Conservation (phyloP, 805 yeast genomes). For the Saccharomycopsis malanga region DNA sequence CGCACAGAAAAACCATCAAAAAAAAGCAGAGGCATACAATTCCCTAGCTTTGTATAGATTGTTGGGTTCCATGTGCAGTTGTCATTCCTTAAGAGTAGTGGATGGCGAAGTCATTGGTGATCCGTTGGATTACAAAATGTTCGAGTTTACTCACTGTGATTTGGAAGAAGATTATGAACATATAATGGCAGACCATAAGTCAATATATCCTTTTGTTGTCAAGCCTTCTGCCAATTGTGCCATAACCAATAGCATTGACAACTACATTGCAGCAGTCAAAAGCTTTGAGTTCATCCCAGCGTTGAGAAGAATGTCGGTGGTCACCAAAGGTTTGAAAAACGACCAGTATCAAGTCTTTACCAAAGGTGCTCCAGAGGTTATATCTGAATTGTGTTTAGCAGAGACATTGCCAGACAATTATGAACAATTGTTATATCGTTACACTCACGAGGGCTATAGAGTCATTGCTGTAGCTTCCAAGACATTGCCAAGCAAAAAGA, state of each 20-base stretch:
- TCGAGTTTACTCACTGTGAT: slow-evolving; percentile 77
- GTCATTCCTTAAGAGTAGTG: slow-evolving; percentile 79
- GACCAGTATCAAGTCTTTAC: slow-evolving; percentile 49
- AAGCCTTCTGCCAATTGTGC: slow-evolving; percentile 30
- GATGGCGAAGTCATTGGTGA: slow-evolving; percentile 85
- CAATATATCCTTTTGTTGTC: slow-evolving; percentile 43
- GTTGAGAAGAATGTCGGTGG: slow-evolving; percentile 84
- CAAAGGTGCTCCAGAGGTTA: slow-evolving; percentile 97
- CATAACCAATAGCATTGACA: slow-evolving; percentile 24
- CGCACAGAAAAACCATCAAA: slow-evolving; percentile 4
- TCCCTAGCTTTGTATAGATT: slow-evolving; percentile 25
- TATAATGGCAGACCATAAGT: slow-evolving; percentile 33
- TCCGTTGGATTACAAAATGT: slow-evolving; percentile 91
- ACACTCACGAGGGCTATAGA: slow-evolving; percentile 90
- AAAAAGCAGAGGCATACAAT: slow-evolving; percentile 5
- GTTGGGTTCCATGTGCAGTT: slow-evolving; percentile 43
- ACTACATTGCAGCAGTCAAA: slow-evolving; percentile 37
- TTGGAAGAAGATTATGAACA: slow-evolving; percentile 59
- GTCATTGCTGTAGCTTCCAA: slow-evolving; percentile 92
- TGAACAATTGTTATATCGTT: slow-evolving; percentile 65
- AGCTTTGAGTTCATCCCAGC: slow-evolving; percentile 79
- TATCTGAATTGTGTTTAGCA: slow-evolving; percentile 67
- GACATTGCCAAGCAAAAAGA: slow-evolving; percentile 33
- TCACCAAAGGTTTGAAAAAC: slow-evolving; percentile 44
- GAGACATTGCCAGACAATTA: slow-evolving; percentile 68